Evolutionary conservation across 495 filamentous ascomycete genomes (phyloP), one percentile per base, ranked within the genome.

Genomic region (Neurospora sp.): DNA sequence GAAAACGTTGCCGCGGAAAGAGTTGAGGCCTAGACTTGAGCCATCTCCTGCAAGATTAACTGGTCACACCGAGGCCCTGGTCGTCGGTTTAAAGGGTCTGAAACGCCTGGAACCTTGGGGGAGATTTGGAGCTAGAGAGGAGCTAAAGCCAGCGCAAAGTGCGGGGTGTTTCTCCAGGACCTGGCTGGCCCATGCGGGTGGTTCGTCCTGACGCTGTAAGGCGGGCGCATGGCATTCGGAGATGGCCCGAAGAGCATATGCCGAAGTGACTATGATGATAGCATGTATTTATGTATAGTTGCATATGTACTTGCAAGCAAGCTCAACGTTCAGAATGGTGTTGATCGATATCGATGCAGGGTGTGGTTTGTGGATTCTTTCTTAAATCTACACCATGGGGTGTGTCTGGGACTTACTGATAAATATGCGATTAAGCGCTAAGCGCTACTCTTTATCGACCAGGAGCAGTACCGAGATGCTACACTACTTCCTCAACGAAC

Each of bases 71-170:
- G 28, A 62, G 28, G 54, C 28, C 54, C 28, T 62, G 5, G 28
- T 62, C 54, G 31, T 28, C 54, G 54, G 54, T 62, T 62, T 31
- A 31, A 31, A 62, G 54, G 48, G 24, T 62, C 48, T 62, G 48
- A 62, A 31, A 62, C 24, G 48, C 48, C 45, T 54, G 45, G 45
- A 54, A 54, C n/a, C 10, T 54, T 54, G 45, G 45, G 10, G 45
- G 21, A 54, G 45, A 59, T 17, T 59, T 59, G 48, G 24, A 59
- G 36, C 85, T 96, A 0, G 93, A 94, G 81, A 84, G 39, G 80
- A 81, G 39, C 78, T 94, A 37, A 90, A 91, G 1, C 82, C 48
- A 13, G 2, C 54, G 1, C 11, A 62, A 62, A 62, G 54, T 62
- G 54, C 54, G 54, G 54, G 54, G 54, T 62, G 54, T 62, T 62